Evolutionary conservation across 2,329 filamentous ascomycete genomes (phyloP).

Genomic region (Lachnellula occidentalis): DNA sequence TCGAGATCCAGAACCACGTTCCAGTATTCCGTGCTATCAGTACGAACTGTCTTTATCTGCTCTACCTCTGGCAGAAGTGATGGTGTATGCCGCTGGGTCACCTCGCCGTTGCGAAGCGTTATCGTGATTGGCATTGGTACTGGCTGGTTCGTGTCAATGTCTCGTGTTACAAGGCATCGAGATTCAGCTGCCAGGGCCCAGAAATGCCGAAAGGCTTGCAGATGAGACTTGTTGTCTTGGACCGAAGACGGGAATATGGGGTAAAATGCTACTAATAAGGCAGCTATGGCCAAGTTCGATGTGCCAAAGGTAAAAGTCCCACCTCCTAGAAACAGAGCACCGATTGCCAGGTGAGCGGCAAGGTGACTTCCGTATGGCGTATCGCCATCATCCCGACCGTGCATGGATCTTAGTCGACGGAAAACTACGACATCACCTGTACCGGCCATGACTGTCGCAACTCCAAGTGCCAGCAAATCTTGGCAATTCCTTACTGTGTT

Average conservation of each 20-base stretch:
- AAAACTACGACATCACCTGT: slow-evolving; percentile 85
- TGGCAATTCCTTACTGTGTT: slow-evolving; percentile 87
- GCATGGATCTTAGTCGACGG: slow-evolving; percentile 77
- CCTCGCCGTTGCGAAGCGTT: slow-evolving; percentile 24
- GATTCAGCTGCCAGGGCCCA: slow-evolving; percentile 93
- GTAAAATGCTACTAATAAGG: slow-evolving; percentile 87
- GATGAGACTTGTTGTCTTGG: slow-evolving; percentile 87
- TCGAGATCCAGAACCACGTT: slow-evolving; percentile 61
- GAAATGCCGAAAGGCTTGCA: slow-evolving; percentile 94
- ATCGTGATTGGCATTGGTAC: slow-evolving; percentile 69
- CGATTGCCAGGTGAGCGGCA: slow-evolving; percentile 86
- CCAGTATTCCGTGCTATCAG: slow-evolving; percentile 57
- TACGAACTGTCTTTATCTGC: slow-evolving; percentile 43
- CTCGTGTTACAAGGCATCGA: slow-evolving; percentile 80
- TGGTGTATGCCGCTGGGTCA: slow-evolving; percentile 29
- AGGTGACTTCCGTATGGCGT: slow-evolving; percentile 92
- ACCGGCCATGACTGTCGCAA: slow-evolving; percentile 89
- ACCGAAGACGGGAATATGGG: slow-evolving; percentile 85
- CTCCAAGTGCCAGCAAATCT: slow-evolving; percentile 76
- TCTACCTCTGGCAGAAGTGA: slow-evolving; percentile 42
- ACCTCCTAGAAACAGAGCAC: slow-evolving; percentile 83
- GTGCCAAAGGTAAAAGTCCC: slow-evolving; percentile 90
- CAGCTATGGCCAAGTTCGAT: slow-evolving; percentile 78
- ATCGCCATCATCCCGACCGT: slow-evolving; percentile 77
- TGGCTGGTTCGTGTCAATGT: slow-evolving; percentile 76